A percentile compares a stretch with the other conserved stretches of the same genome.
These are phyloP conservation scores for Paecilomyces variotii DNA, from an alignment of 2,329 filamentous ascomycete genomes.

Conservation along the genomic window DNA sequence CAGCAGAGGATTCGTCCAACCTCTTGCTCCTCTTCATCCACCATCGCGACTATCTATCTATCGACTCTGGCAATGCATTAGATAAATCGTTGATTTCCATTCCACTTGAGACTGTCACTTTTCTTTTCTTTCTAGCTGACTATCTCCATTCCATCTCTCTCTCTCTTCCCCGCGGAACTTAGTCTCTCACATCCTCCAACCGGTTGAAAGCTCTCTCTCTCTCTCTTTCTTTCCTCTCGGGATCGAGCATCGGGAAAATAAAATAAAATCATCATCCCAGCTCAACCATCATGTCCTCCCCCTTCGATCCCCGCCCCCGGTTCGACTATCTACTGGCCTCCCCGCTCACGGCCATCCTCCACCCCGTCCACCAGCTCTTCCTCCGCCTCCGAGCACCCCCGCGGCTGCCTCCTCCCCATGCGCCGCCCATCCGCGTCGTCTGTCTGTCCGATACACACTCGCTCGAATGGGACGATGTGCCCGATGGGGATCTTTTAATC, in stretches of 20 bases:
- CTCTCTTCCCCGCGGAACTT: too few relatives aligned
- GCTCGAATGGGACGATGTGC: slow-evolving; percentile 44
- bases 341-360: slow-evolving; percentile 57
- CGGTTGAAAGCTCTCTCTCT: neutral
- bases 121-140: too few relatives aligned
- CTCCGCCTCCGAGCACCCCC: slow-evolving; percentile 61
- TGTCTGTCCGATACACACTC: slow-evolving; percentile 85
- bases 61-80: too few relatives aligned
- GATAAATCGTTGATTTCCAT: too few relatives aligned
- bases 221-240: neutral
- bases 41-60: too few relatives aligned
- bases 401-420: slow-evolving; percentile 47
- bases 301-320: slow-evolving; percentile 43
- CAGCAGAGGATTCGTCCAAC: neutral
- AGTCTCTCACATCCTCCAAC: too few relatives aligned
- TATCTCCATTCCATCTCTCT: too few relatives aligned
- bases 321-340: slow-evolving; percentile 60
- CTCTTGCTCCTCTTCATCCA: neutral
- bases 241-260: neutral
- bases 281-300: slow-evolving; percentile 25
- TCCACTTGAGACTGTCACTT: too few relatives aligned
- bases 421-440: slow-evolving; percentile 61
- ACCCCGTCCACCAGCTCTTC: slow-evolving; percentile 56
- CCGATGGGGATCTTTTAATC: slow-evolving; percentile 74
- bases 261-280: neutral